phyloP scores from a whole-genome alignment of 257 asterid genomes.

The Rhazya stricta region DNA sequence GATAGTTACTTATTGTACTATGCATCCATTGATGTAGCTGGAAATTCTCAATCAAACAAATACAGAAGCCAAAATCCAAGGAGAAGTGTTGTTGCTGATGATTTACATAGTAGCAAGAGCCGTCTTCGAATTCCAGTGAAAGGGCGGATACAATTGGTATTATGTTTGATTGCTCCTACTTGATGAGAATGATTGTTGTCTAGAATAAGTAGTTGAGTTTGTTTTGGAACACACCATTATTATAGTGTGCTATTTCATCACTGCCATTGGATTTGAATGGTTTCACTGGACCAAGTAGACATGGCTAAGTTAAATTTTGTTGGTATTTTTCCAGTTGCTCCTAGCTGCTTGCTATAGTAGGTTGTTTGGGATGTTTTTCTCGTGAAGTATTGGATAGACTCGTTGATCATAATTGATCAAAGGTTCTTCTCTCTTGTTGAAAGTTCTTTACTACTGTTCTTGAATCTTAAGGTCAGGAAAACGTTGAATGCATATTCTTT shows the following conservation, averaged over 20 bases:
- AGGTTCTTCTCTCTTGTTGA: neutral
- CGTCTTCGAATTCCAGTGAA: conserved; percentile 69
- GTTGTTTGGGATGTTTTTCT: neutral
- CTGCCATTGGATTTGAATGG: neutral
- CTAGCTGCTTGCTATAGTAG: neutral
- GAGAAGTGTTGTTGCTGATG: conserved; percentile 29
- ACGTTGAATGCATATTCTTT: no score
- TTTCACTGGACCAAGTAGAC: neutral
- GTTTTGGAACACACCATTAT: neutral
- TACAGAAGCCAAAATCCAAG: conserved; percentile 29
- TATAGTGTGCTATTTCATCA: neutral
- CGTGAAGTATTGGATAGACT: neutral
- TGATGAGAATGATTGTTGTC: neutral
- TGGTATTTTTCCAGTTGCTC: neutral
- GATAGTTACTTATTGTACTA: conserved; percentile 61
- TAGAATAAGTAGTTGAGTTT: neutral
- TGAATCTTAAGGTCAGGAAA: neutral
- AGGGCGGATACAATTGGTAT: conserved; percentile 82
- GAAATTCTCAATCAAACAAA: conserved; percentile 39
- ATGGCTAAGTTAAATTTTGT: neutral
- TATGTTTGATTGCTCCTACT: conserved; percentile 8
- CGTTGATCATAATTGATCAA: neutral
- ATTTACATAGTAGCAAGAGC: conserved; percentile 34
- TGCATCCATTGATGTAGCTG: conserved; percentile 58
- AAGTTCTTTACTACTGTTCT: neutral